These are phyloP conservation scores for Triglochin maritima DNA, from an alignment of 106 monocot genomes.

Conservation along the genomic window DNA sequence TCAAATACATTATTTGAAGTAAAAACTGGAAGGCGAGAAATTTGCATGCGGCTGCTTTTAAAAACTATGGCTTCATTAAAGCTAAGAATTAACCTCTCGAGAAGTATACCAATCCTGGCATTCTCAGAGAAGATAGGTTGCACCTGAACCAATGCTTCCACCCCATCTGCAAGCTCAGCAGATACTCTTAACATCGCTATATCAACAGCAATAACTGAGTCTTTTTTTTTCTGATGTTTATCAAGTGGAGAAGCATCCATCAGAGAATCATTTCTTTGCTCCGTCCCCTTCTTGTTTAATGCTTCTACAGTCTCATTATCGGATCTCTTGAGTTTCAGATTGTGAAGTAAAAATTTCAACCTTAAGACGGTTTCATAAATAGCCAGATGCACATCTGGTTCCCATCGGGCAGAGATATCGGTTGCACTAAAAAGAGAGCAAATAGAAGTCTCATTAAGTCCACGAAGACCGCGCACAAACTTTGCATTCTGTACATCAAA, in stretches of 20 bases:
- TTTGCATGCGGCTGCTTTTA: slow-evolving; percentile 75
- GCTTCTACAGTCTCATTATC: slow-evolving; percentile 30
- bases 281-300: slow-evolving; percentile 10
- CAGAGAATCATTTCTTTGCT: slow-evolving; percentile 14
- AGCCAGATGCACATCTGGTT: slow-evolving; percentile 88
- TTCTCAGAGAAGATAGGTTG: slow-evolving; percentile 97
- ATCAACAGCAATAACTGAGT: slow-evolving; percentile 82
- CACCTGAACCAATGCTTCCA: slow-evolving; percentile 61
- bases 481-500: slow-evolving; percentile 89
- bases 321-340: slow-evolving; percentile 28
- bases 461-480: slow-evolving; percentile 71
- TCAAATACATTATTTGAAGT: slow-evolving; percentile 21
- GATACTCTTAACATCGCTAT: slow-evolving; percentile 61
- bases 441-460: slow-evolving; percentile 52
- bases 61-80: slow-evolving; percentile 68
- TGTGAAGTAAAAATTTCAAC: slow-evolving; percentile 45
- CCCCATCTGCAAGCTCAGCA: slow-evolving; percentile 94
- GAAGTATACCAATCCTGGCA: slow-evolving; percentile 72
- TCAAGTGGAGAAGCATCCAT: slow-evolving; percentile 31
- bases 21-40: slow-evolving; percentile 81
- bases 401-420: slow-evolving; percentile 73
- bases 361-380: slow-evolving; percentile 42
- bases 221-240: slow-evolving; percentile 40
- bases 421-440: slow-evolving; percentile 84
- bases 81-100: slow-evolving; percentile 62